Evolutionary conservation across 306 rosid genomes (phyloP).

Genomic region (Lablab purpureus): DNA sequence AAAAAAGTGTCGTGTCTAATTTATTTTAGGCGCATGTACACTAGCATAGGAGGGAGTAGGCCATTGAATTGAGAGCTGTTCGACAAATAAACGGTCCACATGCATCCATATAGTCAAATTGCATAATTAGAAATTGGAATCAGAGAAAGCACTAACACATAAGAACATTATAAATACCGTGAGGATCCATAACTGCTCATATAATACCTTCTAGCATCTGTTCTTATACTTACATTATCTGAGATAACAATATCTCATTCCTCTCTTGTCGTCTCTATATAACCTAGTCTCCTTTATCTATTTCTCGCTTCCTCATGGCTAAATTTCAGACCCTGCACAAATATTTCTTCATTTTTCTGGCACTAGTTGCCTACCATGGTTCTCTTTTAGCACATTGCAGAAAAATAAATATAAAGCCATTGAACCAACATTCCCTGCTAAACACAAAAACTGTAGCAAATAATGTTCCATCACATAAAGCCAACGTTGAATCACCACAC

Average conservation of each 20-base stretch:
- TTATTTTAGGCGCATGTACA: not conserved
- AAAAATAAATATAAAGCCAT: conserved; percentile 31
- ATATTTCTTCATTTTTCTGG: conserved; percentile 24
- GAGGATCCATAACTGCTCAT: conserved; percentile 25
- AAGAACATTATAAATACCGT: conserved; percentile 35
- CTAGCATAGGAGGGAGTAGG: not conserved
- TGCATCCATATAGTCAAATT: conserved; percentile 40
- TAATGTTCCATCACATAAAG: not conserved
- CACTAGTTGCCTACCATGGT: conserved; percentile 33
- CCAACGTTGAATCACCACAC: not conserved
- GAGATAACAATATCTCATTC: too few relatives aligned
- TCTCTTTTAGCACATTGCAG: conserved; percentile 41
- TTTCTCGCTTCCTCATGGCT: conserved; percentile 23
- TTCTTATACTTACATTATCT: not conserved
- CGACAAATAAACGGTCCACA: conserved; percentile 28
- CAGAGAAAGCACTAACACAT: not conserved
- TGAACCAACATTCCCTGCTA: conserved; percentile 27
- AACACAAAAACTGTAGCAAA: not conserved
- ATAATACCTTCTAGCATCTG: not conserved
- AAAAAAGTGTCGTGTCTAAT: not conserved
- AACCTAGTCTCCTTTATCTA: too few relatives aligned
- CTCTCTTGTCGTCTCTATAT: not conserved
- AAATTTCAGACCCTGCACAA: conserved; percentile 9
- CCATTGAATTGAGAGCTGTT: not conserved
- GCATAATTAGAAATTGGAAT: conserved; percentile 31